A percentile compares a stretch with the other conserved stretches of the same genome.
Evolutionary conservation across 2,329 filamentous ascomycete species (phyloP).

Genomic region (Ceratocystis colombiana): DNA sequence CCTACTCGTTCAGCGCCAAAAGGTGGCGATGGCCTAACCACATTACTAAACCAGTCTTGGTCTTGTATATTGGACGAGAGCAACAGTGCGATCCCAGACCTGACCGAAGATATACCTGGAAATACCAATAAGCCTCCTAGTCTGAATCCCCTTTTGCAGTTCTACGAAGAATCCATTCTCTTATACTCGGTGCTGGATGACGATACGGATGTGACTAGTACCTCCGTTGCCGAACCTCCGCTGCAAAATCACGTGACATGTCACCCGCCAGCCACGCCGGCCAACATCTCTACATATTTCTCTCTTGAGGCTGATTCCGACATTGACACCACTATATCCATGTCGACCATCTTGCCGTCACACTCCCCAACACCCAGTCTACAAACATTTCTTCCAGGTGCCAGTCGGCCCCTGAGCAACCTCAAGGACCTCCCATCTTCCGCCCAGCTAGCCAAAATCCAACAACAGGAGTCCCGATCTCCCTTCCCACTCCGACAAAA

Average conservation of each 20-base stretch:
- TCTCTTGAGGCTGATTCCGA: constrained; percentile 2
- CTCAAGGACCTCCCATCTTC: constrained; percentile 62
- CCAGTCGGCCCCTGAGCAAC: constrained; percentile 38
- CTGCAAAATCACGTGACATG: not conserved
- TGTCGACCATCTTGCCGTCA: not conserved
- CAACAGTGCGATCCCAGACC: not conserved
- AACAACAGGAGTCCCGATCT: not conserved
- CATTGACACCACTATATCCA: constrained; percentile 5
- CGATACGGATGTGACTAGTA: not conserved
- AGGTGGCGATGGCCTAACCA: not conserved
- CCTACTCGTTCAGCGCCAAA: not conserved
- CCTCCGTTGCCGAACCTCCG: not conserved
- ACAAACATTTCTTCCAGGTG: constrained; percentile 16
- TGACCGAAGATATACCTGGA: not conserved
- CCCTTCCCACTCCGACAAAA: not conserved
- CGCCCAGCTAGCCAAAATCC: constrained; percentile 58
- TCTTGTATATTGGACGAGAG: constrained; percentile 1
- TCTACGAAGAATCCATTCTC: constrained; percentile 18
- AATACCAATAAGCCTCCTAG: not conserved
- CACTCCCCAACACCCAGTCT: constrained; percentile 19
- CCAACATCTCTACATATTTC: not conserved
- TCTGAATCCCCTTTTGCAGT: not conserved
- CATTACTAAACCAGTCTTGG: constrained; percentile 6
- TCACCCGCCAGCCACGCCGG: not conserved
- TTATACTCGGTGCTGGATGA: constrained; percentile 9